A percentile compares a stretch with the other conserved stretches of the same genome.
phyloP scores from a whole-genome alignment of 331 rosid species.

The Quercus phellos region DNA sequence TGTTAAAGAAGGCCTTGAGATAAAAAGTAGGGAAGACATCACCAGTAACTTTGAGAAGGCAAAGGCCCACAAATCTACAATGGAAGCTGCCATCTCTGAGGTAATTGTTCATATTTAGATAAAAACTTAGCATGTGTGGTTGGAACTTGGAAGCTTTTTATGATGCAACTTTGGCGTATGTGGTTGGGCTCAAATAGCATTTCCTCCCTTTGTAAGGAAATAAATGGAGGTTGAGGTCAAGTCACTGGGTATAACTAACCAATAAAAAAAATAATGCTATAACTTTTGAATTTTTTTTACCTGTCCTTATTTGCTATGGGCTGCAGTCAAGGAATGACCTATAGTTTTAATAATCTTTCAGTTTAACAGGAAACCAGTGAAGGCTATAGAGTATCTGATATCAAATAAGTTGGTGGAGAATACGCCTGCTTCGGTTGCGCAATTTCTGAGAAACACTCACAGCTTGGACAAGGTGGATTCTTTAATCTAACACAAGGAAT shows the following conservation, averaged over 20 bases:
- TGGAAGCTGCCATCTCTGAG: conserved; percentile 92
- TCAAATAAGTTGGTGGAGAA: conserved; percentile 88
- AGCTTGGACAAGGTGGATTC: conserved; percentile 78
- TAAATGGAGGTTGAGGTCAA: neutral
- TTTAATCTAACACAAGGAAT: conserved; percentile 19
- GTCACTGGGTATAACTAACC: neutral
- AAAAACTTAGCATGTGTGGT: conserved; percentile 12
- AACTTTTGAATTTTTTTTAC: conserved; percentile 2
- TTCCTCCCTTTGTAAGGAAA: neutral
- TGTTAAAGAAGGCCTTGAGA: conserved; percentile 58
- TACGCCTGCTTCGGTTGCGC: conserved; percentile 82
- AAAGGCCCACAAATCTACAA: conserved; percentile 90
- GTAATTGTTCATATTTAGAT: conserved; percentile 29
- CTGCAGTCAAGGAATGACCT: conserved; percentile 38
- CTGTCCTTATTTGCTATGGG: conserved; percentile 22
- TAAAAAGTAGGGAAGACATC: conserved; percentile 59
- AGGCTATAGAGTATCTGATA: conserved; percentile 81
- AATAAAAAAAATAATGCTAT: neutral
- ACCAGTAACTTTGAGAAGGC: conserved; percentile 86
- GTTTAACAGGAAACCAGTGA: conserved; percentile 88
- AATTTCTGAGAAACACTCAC: conserved; percentile 78
- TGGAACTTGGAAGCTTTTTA: neutral
- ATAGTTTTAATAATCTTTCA: conserved; percentile 42
- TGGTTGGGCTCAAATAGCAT: neutral
- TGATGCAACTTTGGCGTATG: neutral